Base-by-base conservation (phyloP, 805 yeast genomes). In the Saturnispora bothae region DNA sequence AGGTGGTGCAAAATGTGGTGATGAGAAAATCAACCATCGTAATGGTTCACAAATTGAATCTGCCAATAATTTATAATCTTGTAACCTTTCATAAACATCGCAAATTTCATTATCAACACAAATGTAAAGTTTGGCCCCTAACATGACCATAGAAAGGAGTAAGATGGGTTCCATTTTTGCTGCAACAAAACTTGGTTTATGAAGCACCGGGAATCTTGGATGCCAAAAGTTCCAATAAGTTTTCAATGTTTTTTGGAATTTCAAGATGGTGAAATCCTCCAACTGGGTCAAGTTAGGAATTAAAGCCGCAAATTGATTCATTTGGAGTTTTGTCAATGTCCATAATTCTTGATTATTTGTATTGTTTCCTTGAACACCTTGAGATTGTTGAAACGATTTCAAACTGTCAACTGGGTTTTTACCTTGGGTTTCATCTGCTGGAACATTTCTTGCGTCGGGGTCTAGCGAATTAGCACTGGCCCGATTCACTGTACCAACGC, bases 1-100 rank as follows among this genome's bases (percentile, higher is more conserved):
- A 1, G 95, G 95, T 1, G 94, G 79, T 41, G 71, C 73, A 53
- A 83, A 83, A 38, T 76, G 82, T 6, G 75, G 74, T 34, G 78
- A 72, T 28, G 80, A 72, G 51, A 84, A 84, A 3, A 85, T 66
- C 22, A 71, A 59, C 70, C 78, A 80, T 38, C 95, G 60, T 21
- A 84, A 57, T 0, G 94, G 79, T 31, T 56, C 65, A 0, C 76
- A 72, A 9, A 77, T 64, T 37, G 50, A 46, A 46, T 63, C 56
- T 7, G 76, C 69, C 33, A 76, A 59, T 33, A 59, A 59, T 38
- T 57, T 63, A 29, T 60, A 52, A 32, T 48, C 40, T 3, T 29
- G 25, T 15, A 56, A 34, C 32, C 42, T 42, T 33, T 50, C 50
- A 2, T 38, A 46, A 10, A 41, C 42, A 4, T 54, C 46, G 28